phyloP scores from a whole-genome alignment of 1,139 yeast species.

The Wickerhamomyces sp. region DNA sequence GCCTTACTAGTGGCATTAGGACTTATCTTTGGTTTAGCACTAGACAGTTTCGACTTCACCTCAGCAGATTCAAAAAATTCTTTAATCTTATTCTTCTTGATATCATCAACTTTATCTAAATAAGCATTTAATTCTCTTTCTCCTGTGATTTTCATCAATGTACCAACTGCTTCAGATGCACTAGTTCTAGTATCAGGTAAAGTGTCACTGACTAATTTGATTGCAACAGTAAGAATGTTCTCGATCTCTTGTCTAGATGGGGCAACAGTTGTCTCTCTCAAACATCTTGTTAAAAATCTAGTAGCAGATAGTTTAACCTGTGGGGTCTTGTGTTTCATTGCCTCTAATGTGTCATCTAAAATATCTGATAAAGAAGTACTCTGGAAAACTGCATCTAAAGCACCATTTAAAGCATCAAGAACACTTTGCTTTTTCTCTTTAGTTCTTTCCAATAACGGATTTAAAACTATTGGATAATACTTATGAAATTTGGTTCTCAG shows the following conservation, averaged over 20 bases:
- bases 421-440: conserved; percentile 86
- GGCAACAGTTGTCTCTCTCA: conserved; percentile 43
- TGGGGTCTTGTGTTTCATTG: conserved; percentile 77
- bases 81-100: conserved; percentile 62
- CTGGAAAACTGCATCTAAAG: conserved; percentile 62
- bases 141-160: conserved; percentile 77
- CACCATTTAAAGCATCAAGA: conserved; percentile 59
- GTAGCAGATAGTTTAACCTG: conserved; percentile 72
- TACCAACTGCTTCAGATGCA: conserved; percentile 77
- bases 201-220: conserved; percentile 68
- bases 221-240: conserved; percentile 46
- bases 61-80: conserved; percentile 54
- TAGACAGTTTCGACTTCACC: conserved; percentile 39
- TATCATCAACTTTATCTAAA: conserved; percentile 70
- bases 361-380: conserved; percentile 51
- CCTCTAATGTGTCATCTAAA: conserved; percentile 54
- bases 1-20: conserved; percentile 4
- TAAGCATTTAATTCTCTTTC: conserved; percentile 58
- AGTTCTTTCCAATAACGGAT: conserved; percentile 72
- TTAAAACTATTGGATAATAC: conserved; percentile 51
- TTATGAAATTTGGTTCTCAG: conserved; percentile 50
- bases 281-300: conserved; percentile 59
- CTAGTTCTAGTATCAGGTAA: conserved; percentile 82
- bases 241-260: conserved; percentile 57
- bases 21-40: conserved; percentile 14